Conservation (phyloP, 768 basidiomycete genomes). For the Amanita rimosa region DNA sequence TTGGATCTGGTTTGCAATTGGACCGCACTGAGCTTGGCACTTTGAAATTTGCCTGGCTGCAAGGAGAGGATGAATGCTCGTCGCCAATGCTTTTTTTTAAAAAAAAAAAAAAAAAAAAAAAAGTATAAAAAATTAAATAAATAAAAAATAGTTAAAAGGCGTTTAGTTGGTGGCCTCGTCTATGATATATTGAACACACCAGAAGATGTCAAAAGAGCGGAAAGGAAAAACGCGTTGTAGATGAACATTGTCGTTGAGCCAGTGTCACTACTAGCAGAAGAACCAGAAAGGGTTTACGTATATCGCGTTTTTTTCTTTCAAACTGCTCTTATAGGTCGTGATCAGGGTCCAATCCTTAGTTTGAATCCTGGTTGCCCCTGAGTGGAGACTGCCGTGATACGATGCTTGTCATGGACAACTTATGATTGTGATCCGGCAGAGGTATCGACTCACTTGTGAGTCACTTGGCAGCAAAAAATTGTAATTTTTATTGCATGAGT, state of each 20-base stretch:
- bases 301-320: not conserved
- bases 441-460: no score
- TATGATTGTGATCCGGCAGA: no score
- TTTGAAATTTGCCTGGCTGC: not conserved
- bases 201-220: not conserved
- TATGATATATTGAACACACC: not conserved
- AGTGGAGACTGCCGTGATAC: no score
- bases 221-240: not conserved
- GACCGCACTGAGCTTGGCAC: not conserved
- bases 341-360: not conserved
- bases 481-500: no score
- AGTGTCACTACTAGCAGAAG: not conserved
- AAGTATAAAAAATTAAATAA: no score
- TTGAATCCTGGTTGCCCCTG: not conserved
- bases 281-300: not conserved
- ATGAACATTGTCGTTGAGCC: not conserved
- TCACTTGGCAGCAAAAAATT: no score
- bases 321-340: not conserved
- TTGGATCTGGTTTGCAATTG: not conserved
- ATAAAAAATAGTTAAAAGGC: no score
- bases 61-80: not conserved
- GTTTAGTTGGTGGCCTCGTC: not conserved
- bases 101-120: no score
- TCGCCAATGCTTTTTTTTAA: constrained; percentile 4
- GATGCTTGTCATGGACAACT: no score